Conservation (phyloP, 139 green algal genomes). For the Gonium pectorale region DNA sequence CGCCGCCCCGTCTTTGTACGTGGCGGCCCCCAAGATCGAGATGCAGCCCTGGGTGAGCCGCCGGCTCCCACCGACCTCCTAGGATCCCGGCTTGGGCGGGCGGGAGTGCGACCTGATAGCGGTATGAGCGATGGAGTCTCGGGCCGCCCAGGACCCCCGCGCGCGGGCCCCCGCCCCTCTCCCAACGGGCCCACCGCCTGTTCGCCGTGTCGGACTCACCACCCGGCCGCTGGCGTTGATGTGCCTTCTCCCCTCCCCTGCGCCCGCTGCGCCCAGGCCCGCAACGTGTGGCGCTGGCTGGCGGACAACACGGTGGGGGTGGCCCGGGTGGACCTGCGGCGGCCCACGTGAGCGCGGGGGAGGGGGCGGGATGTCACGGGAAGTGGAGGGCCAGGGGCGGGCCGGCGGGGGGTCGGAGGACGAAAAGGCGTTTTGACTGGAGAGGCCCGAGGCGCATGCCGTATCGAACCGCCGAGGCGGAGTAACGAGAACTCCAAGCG, state of each 20-base stretch:
- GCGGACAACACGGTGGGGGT: constrained; percentile 61
- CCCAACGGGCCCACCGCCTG: too few relatives aligned
- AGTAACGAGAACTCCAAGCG: neutral
- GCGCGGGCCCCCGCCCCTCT: too few relatives aligned
- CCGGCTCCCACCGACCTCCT: too few relatives aligned
- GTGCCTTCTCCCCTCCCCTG: neutral
- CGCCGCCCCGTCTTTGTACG: too few relatives aligned
- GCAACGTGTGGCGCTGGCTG: constrained; percentile 53
- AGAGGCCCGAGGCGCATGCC: neutral
- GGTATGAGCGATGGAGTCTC: neutral
- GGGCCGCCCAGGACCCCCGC: too few relatives aligned
- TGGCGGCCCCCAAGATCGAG: constrained; percentile 51
- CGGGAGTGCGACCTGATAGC: neutral
- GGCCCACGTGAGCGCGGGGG: constrained; percentile 59
- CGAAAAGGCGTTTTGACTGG: neutral
- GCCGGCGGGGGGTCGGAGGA: neutral
- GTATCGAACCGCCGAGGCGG: too few relatives aligned
- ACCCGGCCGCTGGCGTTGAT: too few relatives aligned
- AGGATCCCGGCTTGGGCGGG: neutral
- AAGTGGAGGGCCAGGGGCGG: too few relatives aligned
- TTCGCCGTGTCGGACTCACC: too few relatives aligned
- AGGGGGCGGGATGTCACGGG: too few relatives aligned
- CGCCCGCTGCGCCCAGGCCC: constrained; percentile 29
- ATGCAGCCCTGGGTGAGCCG: constrained; percentile 55
- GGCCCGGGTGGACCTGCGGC: constrained; percentile 66